These are phyloP conservation scores for Annulohypoxylon bovei DNA, from an alignment of 495 filamentous ascomycete genomes.

Conservation along the genomic window DNA sequence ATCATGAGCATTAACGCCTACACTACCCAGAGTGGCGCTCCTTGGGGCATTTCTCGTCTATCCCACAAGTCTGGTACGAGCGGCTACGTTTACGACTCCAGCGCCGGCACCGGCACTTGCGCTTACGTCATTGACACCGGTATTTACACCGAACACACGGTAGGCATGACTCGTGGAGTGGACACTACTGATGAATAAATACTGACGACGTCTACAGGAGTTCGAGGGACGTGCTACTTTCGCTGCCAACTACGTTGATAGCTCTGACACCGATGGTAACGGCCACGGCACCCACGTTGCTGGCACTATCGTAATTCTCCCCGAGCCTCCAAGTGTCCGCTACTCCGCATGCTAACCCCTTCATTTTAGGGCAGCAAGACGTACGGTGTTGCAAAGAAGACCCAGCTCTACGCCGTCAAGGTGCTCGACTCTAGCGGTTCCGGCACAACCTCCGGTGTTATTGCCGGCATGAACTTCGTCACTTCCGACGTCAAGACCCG, in stretches of 20 bases:
- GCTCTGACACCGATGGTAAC: constrained; percentile 58
- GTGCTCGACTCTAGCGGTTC: constrained; percentile 60
- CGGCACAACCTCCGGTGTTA: constrained; percentile 59
- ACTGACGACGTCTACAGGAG: constrained; percentile 41
- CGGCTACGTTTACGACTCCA: constrained; percentile 68
- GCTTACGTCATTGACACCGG: constrained; percentile 71
- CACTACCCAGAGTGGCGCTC: constrained; percentile 60
- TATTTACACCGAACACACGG: constrained; percentile 67
- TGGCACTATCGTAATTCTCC: constrained; percentile 51
- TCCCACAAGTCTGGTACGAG: constrained; percentile 61
- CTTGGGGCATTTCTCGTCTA: constrained; percentile 71
- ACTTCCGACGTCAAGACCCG: constrained; percentile 49
- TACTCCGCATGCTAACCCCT: constrained; percentile 5
- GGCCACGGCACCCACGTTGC: constrained; percentile 63
- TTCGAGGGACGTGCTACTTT: constrained; percentile 57
- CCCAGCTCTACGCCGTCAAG: constrained; percentile 60
- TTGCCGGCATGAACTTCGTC: constrained; percentile 61
- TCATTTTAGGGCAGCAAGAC: constrained; percentile 52
- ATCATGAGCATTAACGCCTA: constrained; percentile 59
- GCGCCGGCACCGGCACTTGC: constrained; percentile 65
- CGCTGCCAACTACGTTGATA: constrained; percentile 55
- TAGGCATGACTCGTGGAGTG: constrained; percentile 53
- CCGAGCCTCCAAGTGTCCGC: constrained; percentile 1
- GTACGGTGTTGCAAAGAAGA: constrained; percentile 61
- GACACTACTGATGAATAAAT: not conserved